A percentile compares a stretch with the other conserved stretches of the same genome.
phyloP scores from a whole-genome alignment of 129 eudicot species.

The Tagetes erecta region DNA sequence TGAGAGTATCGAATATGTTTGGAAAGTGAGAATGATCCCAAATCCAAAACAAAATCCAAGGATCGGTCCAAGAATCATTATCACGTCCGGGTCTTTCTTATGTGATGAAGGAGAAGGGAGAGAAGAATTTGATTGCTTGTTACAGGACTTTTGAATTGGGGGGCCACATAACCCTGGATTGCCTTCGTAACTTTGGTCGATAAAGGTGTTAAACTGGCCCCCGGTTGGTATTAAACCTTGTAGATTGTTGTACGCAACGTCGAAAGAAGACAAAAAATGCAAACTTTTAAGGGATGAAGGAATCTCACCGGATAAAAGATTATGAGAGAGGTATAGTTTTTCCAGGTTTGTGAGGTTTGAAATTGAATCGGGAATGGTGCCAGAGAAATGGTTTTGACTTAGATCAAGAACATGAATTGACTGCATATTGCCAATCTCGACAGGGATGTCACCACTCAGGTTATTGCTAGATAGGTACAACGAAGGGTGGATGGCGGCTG shows the following conservation, averaged over 20 bases:
- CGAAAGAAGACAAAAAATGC: not conserved
- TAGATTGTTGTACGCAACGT: not conserved
- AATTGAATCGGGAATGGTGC: not conserved
- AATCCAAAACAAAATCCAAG: not conserved
- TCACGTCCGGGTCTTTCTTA: not conserved
- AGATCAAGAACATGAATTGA: not conserved
- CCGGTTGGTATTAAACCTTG: conserved; percentile 5
- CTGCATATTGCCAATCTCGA: not conserved
- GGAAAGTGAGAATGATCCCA: conserved; percentile 3
- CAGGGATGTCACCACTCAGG: not conserved
- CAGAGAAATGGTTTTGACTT: not conserved
- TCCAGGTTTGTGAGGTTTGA: not conserved
- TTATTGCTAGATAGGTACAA: not conserved
- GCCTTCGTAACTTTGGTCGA: not conserved
- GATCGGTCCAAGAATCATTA: not conserved
- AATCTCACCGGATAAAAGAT: not conserved
- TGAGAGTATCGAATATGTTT: not conserved
- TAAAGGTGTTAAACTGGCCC: not conserved
- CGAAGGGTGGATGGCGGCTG: too few relatives aligned
- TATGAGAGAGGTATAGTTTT: not conserved
- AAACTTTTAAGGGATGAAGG: not conserved
- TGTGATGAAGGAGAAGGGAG: not conserved
- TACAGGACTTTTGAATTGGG: not conserved
- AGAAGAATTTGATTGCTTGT: not conserved
- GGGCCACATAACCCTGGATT: not conserved